Percentiles rank a stretch among this genome's conserved stretches.
phyloP scores from a whole-genome alignment of 2,329 filamentous ascomycete species.

The Aspergillus flavus region DNA sequence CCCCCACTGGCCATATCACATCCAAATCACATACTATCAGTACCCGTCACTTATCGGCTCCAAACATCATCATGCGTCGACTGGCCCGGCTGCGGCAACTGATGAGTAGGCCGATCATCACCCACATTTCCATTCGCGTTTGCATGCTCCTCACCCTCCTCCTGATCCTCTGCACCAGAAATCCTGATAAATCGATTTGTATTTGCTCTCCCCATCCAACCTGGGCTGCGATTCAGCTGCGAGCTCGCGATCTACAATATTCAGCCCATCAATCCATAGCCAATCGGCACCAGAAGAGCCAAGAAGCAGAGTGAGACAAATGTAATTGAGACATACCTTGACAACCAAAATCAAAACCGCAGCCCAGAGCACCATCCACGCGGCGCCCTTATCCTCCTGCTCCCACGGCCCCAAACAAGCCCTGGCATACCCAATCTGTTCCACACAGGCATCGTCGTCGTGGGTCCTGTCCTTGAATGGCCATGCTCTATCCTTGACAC shows the following conservation, averaged over 20 bases:
- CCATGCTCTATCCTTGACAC: constrained; percentile 41
- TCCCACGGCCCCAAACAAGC: constrained; percentile 36
- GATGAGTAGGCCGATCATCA: constrained; percentile 6
- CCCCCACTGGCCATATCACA: neutral
- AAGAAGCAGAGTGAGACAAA: neutral
- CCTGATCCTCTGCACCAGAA: neutral
- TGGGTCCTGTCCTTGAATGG: constrained; percentile 38
- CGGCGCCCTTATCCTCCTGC: constrained; percentile 27
- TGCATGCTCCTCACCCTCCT: too few species aligned
- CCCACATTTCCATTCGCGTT: neutral
- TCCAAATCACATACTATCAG: neutral
- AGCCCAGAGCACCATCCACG: constrained; percentile 33
- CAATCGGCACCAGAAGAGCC: neutral
- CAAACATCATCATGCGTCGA: neutral
- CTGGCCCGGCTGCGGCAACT: neutral
- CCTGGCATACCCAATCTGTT: constrained; percentile 32
- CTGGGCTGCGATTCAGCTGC: neutral
- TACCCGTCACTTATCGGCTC: neutral
- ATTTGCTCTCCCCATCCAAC: neutral
- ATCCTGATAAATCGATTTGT: neutral
- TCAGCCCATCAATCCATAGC: neutral
- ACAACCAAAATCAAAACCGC: constrained; percentile 24
- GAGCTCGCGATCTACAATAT: neutral
- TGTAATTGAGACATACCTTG: constrained; percentile 20
- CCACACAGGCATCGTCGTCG: constrained; percentile 35